Base-by-base conservation (phyloP, 2,329 filamentous ascomycete genomes). In the Chlorencoelia australis region DNA sequence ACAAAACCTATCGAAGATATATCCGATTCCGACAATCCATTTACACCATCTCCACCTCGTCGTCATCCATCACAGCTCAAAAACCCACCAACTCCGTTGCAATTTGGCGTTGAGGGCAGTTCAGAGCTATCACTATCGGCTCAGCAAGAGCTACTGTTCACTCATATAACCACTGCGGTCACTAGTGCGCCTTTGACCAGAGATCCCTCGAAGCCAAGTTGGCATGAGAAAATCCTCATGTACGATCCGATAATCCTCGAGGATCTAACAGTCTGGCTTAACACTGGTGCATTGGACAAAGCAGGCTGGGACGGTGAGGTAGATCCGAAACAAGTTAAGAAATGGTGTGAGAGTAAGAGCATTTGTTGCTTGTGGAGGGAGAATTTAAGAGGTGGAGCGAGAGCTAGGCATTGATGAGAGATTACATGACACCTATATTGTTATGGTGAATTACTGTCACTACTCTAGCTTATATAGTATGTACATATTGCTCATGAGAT, bases 141-240 rank as follows among this genome's bases (percentile, higher is more conserved):
- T 8, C 54, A 67, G 29, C 64, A 73, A 44, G 46, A 59, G 1
- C 53, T 51, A 0, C 49, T 76, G 16, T 76, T 76, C 43, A 49
- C 51, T 17, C 57, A 65, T 44, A 76, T 81, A 34, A 71, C 69
- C 0, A 60, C 62, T 25, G 75, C 74, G 1, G 61, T 81, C 7
- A 69, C 52, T 7, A 61, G 62, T 1, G 64, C 67, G 4, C 66
- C 73, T 3, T 64, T 64, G 9, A 66, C 70, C 0, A 63, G 50
- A 4, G 64, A 78, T 45, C 60, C 67, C 1, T 44, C 46, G 5
- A 55, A 68, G 2, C 75, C 75, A 10, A 86, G 75, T 2, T 96
- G 88, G 84, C 70, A 93, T 49, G 86, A 96, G 59, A 93, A 87
- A 61, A 95, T 98, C 30, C 66, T 96, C 5, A 74, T 96, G 56